Percentiles rank a stretch among this genome's conserved stretches.
phyloP scores from a whole-genome alignment of 1,139 yeast species.

The Pichia kudriavzevii region DNA sequence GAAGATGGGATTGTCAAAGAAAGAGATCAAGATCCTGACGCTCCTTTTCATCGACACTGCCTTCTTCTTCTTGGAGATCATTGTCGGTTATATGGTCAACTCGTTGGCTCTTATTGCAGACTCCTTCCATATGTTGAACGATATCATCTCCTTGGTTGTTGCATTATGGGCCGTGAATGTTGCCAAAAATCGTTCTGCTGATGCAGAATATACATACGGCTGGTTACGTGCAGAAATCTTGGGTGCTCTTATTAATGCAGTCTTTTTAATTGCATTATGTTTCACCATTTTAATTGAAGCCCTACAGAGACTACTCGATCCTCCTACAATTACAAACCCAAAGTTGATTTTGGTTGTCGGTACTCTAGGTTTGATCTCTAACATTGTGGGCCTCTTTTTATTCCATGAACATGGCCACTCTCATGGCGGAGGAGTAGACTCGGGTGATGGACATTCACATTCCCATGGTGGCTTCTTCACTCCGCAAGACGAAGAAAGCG shows the following conservation, averaged over 20 bases:
- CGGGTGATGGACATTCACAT: conserved; percentile 17
- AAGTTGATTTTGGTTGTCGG: conserved; percentile 78
- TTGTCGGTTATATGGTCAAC: conserved; percentile 81
- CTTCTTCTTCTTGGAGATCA: conserved; percentile 80
- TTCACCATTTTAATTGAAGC: conserved; percentile 91
- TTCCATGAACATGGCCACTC: conserved; percentile 86
- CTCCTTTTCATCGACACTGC: conserved; percentile 69
- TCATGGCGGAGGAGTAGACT: conserved; percentile 28
- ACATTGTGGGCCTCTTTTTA: conserved; percentile 71
- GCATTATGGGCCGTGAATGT: conserved; percentile 97
- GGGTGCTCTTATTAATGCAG: conserved; percentile 92
- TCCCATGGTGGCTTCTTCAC: conserved; percentile 9
- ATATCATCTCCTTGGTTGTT: conserved; percentile 78
- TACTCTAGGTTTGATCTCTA: conserved; percentile 70
- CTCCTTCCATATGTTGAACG: conserved; percentile 96
- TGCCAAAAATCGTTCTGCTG: conserved; percentile 75
- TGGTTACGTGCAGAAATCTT: conserved; percentile 95
- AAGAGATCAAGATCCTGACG: conserved; percentile 68
- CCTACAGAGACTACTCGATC: conserved; percentile 76
- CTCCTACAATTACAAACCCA: conserved; percentile 75
- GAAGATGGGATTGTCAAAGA: conserved; percentile 29
- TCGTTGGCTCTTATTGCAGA: conserved; percentile 92
- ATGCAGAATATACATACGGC: conserved; percentile 85
- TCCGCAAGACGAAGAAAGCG: conserved; percentile 7
- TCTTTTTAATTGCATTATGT: conserved; percentile 84